These are phyloP conservation scores for Vigna unguiculata DNA, from an alignment of 306 rosid genomes.

Conservation along the genomic window DNA sequence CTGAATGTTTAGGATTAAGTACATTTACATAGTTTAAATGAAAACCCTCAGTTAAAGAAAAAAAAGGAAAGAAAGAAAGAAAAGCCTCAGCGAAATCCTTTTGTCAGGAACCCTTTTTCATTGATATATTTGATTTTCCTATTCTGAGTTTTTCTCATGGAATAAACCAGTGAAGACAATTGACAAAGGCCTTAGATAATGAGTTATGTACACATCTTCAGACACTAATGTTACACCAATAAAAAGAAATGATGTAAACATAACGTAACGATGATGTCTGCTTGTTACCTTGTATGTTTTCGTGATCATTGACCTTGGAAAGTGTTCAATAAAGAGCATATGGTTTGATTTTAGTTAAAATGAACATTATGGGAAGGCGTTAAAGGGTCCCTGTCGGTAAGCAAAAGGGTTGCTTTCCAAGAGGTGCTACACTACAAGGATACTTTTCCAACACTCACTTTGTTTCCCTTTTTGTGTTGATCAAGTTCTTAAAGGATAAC, in stretches of 20 bases:
- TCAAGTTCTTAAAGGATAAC: slow-evolving; percentile 24
- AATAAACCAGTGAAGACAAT: neutral
- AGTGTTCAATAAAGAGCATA: neutral
- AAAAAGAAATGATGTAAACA: neutral
- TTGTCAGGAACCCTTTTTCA: neutral
- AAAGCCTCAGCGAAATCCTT: too few species aligned
- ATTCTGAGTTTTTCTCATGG: neutral
- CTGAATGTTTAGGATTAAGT: too few species aligned
- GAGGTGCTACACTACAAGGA: slow-evolving; percentile 51
- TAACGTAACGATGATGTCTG: neutral
- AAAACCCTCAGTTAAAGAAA: too few species aligned
- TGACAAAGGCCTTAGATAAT: neutral
- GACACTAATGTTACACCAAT: neutral
- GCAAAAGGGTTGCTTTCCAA: slow-evolving; percentile 62
- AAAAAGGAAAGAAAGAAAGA: too few species aligned
- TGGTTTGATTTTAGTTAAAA: slow-evolving; percentile 18
- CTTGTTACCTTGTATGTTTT: neutral
- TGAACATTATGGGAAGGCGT: slow-evolving; percentile 38
- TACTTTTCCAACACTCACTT: slow-evolving; percentile 40
- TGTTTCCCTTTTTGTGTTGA: slow-evolving; percentile 44
- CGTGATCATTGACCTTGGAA: neutral
- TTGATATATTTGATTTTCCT: neutral
- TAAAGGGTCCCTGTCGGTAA: slow-evolving; percentile 64
- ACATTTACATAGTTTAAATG: too few species aligned
- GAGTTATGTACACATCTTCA: neutral